phyloP scores from a whole-genome alignment of 345 rosid genomes.

The Cardamine resedifolia region DNA sequence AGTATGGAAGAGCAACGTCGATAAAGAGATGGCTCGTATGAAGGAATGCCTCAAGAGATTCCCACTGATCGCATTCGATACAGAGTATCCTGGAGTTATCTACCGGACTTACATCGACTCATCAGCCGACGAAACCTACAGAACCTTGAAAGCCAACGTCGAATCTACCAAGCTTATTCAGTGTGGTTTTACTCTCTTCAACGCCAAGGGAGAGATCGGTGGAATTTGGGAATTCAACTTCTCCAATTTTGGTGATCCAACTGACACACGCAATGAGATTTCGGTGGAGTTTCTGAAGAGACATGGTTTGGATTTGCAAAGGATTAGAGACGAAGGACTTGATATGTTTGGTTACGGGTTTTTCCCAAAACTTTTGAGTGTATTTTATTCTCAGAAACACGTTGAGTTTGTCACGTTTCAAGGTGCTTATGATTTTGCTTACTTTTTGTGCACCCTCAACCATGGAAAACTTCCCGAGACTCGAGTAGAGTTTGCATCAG shows the following conservation, averaged over 20 bases:
- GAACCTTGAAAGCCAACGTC: not conserved
- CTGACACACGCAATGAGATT: slow-evolving; percentile 7
- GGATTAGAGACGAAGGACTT: slow-evolving; percentile 25
- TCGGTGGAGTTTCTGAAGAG: slow-evolving; percentile 22
- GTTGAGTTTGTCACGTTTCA: slow-evolving; percentile 27
- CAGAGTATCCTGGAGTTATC: slow-evolving; percentile 12
- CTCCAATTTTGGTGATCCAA: slow-evolving; percentile 31
- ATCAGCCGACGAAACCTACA: not conserved
- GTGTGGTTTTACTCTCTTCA: slow-evolving; percentile 32
- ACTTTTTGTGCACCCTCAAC: slow-evolving; percentile 14
- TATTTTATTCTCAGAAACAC: not conserved
- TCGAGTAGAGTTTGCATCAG: not conserved
- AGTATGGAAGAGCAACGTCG: slow-evolving; percentile 24
- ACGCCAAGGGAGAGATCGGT: slow-evolving; percentile 30
- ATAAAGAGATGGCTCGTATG: not conserved
- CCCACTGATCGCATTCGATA: slow-evolving; percentile 32
- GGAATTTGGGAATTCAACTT: slow-evolving; percentile 36
- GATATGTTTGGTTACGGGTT: slow-evolving; percentile 19
- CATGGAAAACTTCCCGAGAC: slow-evolving; percentile 10
- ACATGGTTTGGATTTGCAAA: slow-evolving; percentile 29
- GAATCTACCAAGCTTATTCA: slow-evolving; percentile 32
- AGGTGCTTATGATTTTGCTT: slow-evolving; percentile 34
- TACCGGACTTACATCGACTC: not conserved
- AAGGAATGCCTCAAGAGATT: not conserved
- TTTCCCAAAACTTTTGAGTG: not conserved